These are phyloP conservation scores for Solanum bulbocastanum DNA, from an alignment of 257 asterid genomes.

Conservation along the genomic window DNA sequence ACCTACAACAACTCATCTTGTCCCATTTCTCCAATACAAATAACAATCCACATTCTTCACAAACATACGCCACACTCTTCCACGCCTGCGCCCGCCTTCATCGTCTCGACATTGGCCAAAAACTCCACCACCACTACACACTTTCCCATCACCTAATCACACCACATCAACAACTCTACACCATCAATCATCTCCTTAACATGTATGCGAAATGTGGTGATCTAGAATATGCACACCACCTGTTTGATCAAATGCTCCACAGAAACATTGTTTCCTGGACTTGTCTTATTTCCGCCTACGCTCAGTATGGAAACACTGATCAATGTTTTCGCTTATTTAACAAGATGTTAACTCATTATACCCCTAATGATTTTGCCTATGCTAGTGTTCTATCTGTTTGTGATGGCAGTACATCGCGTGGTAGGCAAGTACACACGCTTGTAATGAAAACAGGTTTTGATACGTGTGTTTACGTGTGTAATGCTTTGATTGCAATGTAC, in stretches of 20 bases:
- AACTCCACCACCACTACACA: constrained; percentile 16
- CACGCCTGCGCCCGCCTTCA: constrained; percentile 21
- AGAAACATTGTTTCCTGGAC: constrained; percentile 73
- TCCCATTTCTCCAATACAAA: background rate
- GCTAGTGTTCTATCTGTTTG: constrained; percentile 61
- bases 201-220: constrained; percentile 45
- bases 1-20: constrained; percentile 7
- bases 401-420: constrained; percentile 27
- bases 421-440: constrained; percentile 58
- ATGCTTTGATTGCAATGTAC: constrained; percentile 72
- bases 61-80: constrained; percentile 21
- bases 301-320: constrained; percentile 35
- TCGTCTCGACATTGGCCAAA: constrained; percentile 12
- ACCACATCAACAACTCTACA: constrained; percentile 22
- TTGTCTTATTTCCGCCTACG: constrained; percentile 56
- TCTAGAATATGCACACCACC: constrained; percentile 31
- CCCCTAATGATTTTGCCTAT: constrained; percentile 72
- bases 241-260: constrained; percentile 50
- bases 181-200: constrained; percentile 40
- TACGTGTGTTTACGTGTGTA: constrained; percentile 68
- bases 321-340: constrained; percentile 44
- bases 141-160: background rate
- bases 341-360: constrained; percentile 30
- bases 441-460: constrained; percentile 46
- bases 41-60: background rate